Percentiles rank a stretch among this genome's conserved stretches.
Conservation (phyloP, 2,329 filamentous ascomycete species). For the Colletotrichum sansevieriae region DNA sequence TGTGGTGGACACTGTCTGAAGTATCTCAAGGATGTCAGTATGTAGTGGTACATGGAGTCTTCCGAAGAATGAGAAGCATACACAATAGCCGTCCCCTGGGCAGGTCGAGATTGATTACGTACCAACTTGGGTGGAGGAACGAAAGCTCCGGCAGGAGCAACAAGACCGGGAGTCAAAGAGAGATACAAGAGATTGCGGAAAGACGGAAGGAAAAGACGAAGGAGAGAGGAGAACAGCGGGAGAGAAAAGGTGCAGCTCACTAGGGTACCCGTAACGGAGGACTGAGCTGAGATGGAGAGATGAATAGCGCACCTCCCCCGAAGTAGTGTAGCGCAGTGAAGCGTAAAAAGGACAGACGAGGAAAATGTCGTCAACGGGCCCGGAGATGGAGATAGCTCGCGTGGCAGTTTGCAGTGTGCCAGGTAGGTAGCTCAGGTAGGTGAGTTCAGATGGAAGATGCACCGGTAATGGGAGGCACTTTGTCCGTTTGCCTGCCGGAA, state of each 20-base stretch:
- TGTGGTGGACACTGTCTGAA: constrained; percentile 17
- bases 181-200: background rate
- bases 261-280: background rate
- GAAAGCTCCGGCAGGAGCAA: background rate
- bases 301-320: background rate
- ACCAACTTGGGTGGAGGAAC: background rate
- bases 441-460: no score
- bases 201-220: background rate
- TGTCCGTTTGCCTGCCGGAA: no score
- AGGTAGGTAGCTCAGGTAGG: background rate
- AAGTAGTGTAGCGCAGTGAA: no score
- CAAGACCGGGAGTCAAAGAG: background rate
- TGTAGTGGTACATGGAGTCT: background rate
- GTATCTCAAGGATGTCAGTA: constrained; percentile 8
- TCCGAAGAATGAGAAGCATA: background rate
- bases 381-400: background rate
- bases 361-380: background rate
- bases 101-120: background rate
- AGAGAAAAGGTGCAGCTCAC: background rate
- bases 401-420: no score
- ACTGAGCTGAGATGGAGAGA: background rate
- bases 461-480: no score
- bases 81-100: no score
- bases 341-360: background rate
- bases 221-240: background rate